phyloP scores from a whole-genome alignment of 2,329 filamentous ascomycete genomes.

The Aspergillus felis region DNA sequence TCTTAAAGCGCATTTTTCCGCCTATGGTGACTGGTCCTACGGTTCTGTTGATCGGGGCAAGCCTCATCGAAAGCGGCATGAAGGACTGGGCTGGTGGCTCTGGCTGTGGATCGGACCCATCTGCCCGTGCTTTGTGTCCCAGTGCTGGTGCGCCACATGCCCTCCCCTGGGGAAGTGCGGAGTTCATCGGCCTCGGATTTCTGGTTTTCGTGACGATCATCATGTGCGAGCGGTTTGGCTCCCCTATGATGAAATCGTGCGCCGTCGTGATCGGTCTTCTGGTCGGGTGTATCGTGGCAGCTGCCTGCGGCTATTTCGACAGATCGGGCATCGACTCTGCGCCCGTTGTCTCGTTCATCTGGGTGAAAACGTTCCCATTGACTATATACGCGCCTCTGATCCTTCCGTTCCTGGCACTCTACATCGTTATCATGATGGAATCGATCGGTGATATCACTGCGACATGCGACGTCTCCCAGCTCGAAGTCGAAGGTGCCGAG shows the following conservation, averaged over 20 bases:
- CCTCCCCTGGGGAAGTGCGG: constrained; percentile 59
- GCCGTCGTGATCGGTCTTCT: constrained; percentile 62
- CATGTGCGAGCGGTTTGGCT: constrained; percentile 64
- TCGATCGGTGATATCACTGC: constrained; percentile 65
- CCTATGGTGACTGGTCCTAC: constrained; percentile 66
- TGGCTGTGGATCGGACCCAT: constrained; percentile 42
- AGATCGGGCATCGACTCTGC: constrained; percentile 55
- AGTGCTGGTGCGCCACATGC: constrained; percentile 56
- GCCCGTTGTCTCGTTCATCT: constrained; percentile 64
- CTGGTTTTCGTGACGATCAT: constrained; percentile 65
- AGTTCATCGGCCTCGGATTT: constrained; percentile 66
- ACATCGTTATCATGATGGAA: constrained; percentile 65
- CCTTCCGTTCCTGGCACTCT: constrained; percentile 55
- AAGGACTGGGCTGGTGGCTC: constrained; percentile 66
- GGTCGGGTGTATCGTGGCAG: constrained; percentile 65
- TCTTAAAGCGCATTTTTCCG: constrained; percentile 62
- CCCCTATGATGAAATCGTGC: constrained; percentile 66
- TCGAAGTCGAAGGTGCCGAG: constrained; percentile 60
- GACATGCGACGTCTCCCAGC: constrained; percentile 62
- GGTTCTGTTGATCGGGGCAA: constrained; percentile 63
- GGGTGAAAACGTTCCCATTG: constrained; percentile 66
- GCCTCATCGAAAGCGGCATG: constrained; percentile 60
- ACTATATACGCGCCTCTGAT: constrained; percentile 64
- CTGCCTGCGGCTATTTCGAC: constrained; percentile 63
- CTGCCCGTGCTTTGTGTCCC: constrained; percentile 57